Base-by-base conservation (phyloP, 768 basidiomycete species). In the Lactifluus piperatus region DNA sequence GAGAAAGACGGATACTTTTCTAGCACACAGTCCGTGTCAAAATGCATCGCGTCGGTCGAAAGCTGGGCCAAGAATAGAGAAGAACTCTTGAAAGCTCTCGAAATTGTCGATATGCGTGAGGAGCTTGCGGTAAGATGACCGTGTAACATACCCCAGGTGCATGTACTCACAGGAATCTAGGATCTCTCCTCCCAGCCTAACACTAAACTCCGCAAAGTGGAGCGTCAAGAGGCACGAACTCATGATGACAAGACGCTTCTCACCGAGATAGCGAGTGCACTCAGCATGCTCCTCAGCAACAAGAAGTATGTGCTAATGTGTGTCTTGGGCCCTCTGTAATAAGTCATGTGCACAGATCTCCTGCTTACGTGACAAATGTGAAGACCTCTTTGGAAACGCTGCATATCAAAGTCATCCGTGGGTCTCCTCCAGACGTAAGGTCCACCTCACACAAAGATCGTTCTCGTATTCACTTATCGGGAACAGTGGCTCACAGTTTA, bases 1-100 rank as follows among this genome's bases (percentile, higher is more conserved):
- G 62, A 63, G 58, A 60, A 60, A 29, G 27, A 22, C 5, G 53
- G 43, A 29, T 52, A 63, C 43, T 24, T 60, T 6, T 44, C 58
- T 20, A 34, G 8, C 29, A 46, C 43, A 29, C 9, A 3, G 2
- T 34, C 54, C n/a, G 20, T 60, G 18, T 24, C 2, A 3, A 20
- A 56, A 1, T 51, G 52, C n/a, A 9, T 60, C 16, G n/a, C 20
- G 8, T 60, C 58, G 1, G 43, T 49, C 1, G 49, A 27, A 32
- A 34, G 4, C 9, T 63, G 62, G 62, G 58, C 34, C 22, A 5
- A 4, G 34, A 60, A 60, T 30, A 60, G 62, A 30, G 8, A 48
- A 34, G 24, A 41, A 7, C 36, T 63, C 16, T 60, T 20, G 26
- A 27, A 34, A 0, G n/a, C 49, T 6, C 53, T 60, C 24, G 24